Evolutionary conservation across 2,329 filamentous ascomycete species (phyloP).

Genomic region (Talaromyces islandicus): DNA sequence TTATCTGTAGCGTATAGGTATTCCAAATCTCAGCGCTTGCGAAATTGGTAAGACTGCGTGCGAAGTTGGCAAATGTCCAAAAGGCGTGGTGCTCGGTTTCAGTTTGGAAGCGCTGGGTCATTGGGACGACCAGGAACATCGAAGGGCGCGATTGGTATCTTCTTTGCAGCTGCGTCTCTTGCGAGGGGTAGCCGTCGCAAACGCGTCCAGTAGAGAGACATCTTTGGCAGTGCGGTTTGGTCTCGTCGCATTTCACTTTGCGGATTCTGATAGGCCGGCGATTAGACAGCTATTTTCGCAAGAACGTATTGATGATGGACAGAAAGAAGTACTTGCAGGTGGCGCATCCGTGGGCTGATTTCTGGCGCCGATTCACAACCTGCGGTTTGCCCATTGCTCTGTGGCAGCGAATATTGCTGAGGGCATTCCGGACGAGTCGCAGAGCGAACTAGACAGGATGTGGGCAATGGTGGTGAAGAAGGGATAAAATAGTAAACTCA

Average conservation of each 20-base stretch:
- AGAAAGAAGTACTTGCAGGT: slow-evolving; percentile 6
- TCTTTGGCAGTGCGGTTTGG: slow-evolving; percentile 5
- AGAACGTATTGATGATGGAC: neutral
- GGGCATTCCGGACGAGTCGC: neutral
- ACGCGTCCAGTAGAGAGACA: slow-evolving; percentile 4
- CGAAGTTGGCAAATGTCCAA: neutral
- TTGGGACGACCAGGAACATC: slow-evolving; percentile 2
- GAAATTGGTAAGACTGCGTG: neutral
- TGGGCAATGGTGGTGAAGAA: no score
- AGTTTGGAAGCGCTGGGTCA: neutral
- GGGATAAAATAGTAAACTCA: neutral
- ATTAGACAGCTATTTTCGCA: neutral
- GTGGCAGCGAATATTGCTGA: neutral
- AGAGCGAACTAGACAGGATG: neutral
- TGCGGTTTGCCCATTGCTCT: neutral
- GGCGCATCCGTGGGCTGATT: slow-evolving; percentile 1
- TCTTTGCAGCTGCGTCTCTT: neutral
- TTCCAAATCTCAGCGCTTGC: slow-evolving; percentile 4
- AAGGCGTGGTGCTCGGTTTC: slow-evolving; percentile 2
- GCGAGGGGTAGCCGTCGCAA: slow-evolving; percentile 7
- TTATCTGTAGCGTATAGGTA: slow-evolving; percentile 4
- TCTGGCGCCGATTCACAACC: neutral
- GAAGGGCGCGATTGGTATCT: neutral
- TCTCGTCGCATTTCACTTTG: slow-evolving; percentile 8
- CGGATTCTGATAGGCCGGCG: neutral